A percentile compares a stretch with the other conserved stretches of the same genome.
These are phyloP conservation scores for Otatea glauca DNA, from an alignment of 176 grass and related monocot genomes.

Conservation along the genomic window DNA sequence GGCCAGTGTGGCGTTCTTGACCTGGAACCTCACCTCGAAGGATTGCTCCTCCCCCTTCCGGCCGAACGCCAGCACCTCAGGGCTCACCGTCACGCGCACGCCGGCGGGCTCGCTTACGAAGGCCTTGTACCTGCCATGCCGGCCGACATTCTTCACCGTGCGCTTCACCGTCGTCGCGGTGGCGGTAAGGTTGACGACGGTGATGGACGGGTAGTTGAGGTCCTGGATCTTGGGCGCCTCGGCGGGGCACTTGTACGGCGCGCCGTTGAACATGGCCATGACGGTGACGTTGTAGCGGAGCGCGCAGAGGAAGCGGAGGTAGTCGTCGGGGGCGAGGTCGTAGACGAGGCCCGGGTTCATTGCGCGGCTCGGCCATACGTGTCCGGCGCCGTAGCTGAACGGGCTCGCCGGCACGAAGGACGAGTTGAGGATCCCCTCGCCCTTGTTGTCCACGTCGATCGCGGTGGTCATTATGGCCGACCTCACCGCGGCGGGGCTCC, in stretches of 20 bases:
- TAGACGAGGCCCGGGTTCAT: slow-evolving; percentile 78
- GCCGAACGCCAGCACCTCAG: slow-evolving; percentile 36
- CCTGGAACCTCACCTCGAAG: slow-evolving; percentile 53
- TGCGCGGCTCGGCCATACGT: slow-evolving; percentile 56
- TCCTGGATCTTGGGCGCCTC: slow-evolving; percentile 35
- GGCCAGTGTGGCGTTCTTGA: slow-evolving; percentile 10
- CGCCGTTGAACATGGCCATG: slow-evolving; percentile 47
- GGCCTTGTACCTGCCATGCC: slow-evolving; percentile 42
- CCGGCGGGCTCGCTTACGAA: slow-evolving; percentile 48
- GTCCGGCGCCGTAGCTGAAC: slow-evolving; percentile 71
- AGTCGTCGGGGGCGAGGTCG: slow-evolving; percentile 58
- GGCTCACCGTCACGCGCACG: slow-evolving; percentile 51
- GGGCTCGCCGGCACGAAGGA: slow-evolving; percentile 50
- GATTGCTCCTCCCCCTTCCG: slow-evolving; percentile 68
- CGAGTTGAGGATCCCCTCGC: slow-evolving; percentile 44
- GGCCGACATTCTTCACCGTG: slow-evolving; percentile 70
- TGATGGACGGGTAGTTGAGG: slow-evolving; percentile 85
- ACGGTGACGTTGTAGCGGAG: slow-evolving; percentile 58
- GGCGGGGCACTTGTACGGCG: slow-evolving; percentile 56
- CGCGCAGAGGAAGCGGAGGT: slow-evolving; percentile 76
- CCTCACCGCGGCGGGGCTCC: slow-evolving; percentile 70
- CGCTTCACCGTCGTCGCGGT: slow-evolving; percentile 41
- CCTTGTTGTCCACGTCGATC: slow-evolving; percentile 52
- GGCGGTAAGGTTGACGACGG: slow-evolving; percentile 46
- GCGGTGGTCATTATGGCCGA: slow-evolving; percentile 87